Base-by-base conservation (phyloP, 495 filamentous ascomycete genomes). In the Neurospora africana region DNA sequence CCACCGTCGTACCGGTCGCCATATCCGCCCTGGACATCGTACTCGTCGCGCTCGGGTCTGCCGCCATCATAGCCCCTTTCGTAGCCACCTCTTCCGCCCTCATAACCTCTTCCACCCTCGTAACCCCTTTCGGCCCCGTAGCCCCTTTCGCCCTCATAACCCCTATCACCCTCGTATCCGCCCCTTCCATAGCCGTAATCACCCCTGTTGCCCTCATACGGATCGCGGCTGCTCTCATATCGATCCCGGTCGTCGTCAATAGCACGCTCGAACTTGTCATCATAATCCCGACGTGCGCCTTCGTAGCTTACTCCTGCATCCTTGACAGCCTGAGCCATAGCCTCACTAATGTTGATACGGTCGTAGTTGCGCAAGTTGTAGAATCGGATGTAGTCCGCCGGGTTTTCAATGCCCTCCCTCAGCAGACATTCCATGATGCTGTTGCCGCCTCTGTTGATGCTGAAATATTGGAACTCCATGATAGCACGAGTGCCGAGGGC, bases 311-410 rank as follows among this genome's bases (percentile, higher is more conserved):
- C 90, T 43, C 93, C 93, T 67, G 88, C 89, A 40, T 85, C 80
- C 33, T 86, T 79, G 78, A 96, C 91, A 2, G 86, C 90, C 13
- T 85, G 79, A n/a, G 82, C 75, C 86, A 95, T 87, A 11, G 88
- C 81, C 3, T 81, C 82, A 40, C 88, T 90, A 21, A 84, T 85
- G 81, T 97, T 97, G 81, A 98, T 92, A 15, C 93, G 90, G 78
- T 98, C 95, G 79, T 95, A 97, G 79, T 89, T 97, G 53, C 95
- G 88, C 17, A 98, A 85, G 80, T 98, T 98, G 84, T 97, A 98
- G 84, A 97, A 98, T 36, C 91, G 87, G 76, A 98, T 96, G 81
- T 97, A 97, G 17, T 92, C 85, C 77, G 88, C 88, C 41, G 82
- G 83, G 58, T 87, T 82, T 72, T 93, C 86, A 70, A 92, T 87